A percentile compares a stretch with the other conserved stretches of the same genome.
These are phyloP conservation scores for Phlyctochytrium bullatum DNA, from an alignment of 192 early-diverging fungal genomes.

Conservation along the genomic window DNA sequence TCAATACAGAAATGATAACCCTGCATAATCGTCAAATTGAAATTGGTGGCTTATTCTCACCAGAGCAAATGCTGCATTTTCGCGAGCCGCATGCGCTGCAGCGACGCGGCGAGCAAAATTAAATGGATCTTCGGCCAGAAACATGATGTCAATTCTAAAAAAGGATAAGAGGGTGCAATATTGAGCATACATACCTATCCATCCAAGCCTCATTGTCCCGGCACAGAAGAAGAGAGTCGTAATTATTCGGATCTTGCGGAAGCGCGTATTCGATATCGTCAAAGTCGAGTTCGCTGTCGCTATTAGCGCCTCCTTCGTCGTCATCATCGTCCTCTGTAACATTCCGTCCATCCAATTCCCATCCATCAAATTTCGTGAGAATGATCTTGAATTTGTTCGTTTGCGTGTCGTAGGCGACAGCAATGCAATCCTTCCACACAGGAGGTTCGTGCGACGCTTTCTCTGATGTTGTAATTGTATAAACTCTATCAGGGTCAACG, in stretches of 20 bases:
- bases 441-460: slow-evolving; percentile 1
- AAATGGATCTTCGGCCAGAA: slow-evolving; percentile 54
- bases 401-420: slow-evolving; percentile 39
- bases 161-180: not conserved
- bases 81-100: slow-evolving; percentile 34
- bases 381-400: slow-evolving; percentile 43
- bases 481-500: not conserved
- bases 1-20: slow-evolving; percentile 49
- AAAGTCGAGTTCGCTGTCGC: slow-evolving; percentile 2
- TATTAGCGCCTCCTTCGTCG: slow-evolving; percentile 16
- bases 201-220: slow-evolving; percentile 43
- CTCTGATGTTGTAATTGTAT: not conserved
- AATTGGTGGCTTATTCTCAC: slow-evolving; percentile 21
- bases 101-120: slow-evolving; percentile 43
- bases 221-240: slow-evolving; percentile 15
- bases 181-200: slow-evolving; percentile 39
- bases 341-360: slow-evolving; percentile 35
- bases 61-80: slow-evolving; percentile 30
- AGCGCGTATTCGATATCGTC: slow-evolving; percentile 17
- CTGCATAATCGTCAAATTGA: slow-evolving; percentile 17
- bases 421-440: slow-evolving; percentile 44
- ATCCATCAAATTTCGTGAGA: slow-evolving; percentile 41
- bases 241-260: slow-evolving; percentile 9
- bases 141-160: slow-evolving; percentile 45
- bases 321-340: slow-evolving; percentile 27